Percentiles rank a stretch among this genome's conserved stretches.
Conservation (phyloP, 768 basidiomycete genomes). For the Asterophora lycoperdoides region DNA sequence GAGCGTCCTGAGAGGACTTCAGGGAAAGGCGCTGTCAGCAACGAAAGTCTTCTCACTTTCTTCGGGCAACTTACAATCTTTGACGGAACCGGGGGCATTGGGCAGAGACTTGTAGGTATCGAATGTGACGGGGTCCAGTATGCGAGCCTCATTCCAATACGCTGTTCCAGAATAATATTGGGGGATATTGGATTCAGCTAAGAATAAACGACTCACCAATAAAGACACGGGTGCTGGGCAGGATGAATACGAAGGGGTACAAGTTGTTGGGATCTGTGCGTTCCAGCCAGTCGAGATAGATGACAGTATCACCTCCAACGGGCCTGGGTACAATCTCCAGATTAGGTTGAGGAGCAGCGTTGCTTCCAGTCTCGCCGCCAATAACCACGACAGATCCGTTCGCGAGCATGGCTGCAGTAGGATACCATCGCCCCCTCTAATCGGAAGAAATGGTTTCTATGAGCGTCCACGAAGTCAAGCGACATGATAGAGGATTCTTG, state of each 20-base stretch:
- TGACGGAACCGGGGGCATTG: constrained; percentile 72
- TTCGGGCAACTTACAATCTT: constrained; percentile 42
- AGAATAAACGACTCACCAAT: constrained; percentile 44
- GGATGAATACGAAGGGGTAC: constrained; percentile 71
- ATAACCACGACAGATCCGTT: constrained; percentile 74
- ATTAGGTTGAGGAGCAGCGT: constrained; percentile 60
- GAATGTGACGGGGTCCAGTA: constrained; percentile 65
- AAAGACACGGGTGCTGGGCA: constrained; percentile 68
- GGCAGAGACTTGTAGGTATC: constrained; percentile 56
- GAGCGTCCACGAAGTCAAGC: background rate
- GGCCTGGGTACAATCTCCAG: constrained; percentile 71
- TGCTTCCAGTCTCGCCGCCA: constrained; percentile 72
- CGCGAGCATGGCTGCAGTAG: constrained; percentile 59
- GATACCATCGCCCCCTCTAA: constrained; percentile 70
- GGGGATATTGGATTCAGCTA: background rate
- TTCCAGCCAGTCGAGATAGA: constrained; percentile 61
- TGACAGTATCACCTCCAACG: constrained; percentile 53
- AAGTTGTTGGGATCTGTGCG: constrained; percentile 78
- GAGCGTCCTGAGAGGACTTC: constrained; percentile 65
- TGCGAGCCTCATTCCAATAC: constrained; percentile 79
- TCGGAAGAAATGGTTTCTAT: background rate
- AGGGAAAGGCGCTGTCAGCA: background rate
- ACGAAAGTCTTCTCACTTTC: background rate
- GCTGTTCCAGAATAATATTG: constrained; percentile 30
- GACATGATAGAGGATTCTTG: constrained; percentile 20